A percentile compares a stretch with the other conserved stretches of the same genome.
Evolutionary conservation across 106 monocot genomes (phyloP).

Genomic region (Xerophyta viscosa): DNA sequence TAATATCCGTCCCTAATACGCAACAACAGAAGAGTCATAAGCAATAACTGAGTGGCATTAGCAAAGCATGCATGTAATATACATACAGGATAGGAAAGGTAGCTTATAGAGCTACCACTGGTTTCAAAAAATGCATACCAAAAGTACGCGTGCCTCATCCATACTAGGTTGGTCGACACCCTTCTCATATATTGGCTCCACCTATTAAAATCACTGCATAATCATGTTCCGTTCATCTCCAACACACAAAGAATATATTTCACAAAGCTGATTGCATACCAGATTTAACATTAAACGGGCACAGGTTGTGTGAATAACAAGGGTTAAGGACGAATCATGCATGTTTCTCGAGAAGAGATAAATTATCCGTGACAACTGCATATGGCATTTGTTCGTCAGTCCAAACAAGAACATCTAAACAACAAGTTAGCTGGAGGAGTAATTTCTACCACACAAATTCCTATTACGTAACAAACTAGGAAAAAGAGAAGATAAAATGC

Average conservation of each 20-base stretch:
- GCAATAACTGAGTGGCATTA: constrained; percentile 21
- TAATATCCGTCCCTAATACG: constrained; percentile 73
- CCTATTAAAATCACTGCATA: constrained; percentile 31
- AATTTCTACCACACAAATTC: too few species aligned
- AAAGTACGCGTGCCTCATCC: constrained; percentile 87
- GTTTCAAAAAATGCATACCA: constrained; percentile 30
- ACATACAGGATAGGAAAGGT: constrained; percentile 77
- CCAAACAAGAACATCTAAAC: too few species aligned
- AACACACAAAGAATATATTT: neutral
- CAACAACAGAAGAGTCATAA: constrained; percentile 2
- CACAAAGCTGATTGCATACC: constrained; percentile 26
- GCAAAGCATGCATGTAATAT: constrained; percentile 78
- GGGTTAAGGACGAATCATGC: constrained; percentile 91
- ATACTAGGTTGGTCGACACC: constrained; percentile 82
- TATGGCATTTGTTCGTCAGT: constrained; percentile 4
- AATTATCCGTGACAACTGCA: constrained; percentile 87
- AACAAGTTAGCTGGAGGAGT: too few species aligned
- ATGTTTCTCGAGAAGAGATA: constrained; percentile 99
- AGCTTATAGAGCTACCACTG: too few species aligned
- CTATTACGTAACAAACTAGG: too few species aligned
- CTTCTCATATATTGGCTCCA: constrained; percentile 98
- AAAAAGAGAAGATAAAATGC: too few species aligned
- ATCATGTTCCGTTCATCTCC: neutral
- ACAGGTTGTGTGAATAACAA: constrained; percentile 93
- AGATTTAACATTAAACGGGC: constrained; percentile 94